Conservation (phyloP, 2,329 filamentous ascomycete genomes). For the Cercospora beticola region DNA sequence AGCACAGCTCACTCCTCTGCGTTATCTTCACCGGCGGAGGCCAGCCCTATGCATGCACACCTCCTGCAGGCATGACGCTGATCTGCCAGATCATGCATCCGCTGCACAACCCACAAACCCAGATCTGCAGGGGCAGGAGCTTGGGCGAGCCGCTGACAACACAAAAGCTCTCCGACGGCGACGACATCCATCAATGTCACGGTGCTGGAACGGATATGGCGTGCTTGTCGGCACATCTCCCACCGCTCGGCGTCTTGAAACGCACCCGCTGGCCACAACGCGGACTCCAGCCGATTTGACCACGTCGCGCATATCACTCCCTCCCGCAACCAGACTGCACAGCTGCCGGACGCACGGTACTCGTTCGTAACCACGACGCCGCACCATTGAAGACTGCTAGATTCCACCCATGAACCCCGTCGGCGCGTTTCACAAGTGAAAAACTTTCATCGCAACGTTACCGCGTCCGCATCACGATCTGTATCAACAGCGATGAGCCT, state of each 20-base stretch:
- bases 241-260: background rate
- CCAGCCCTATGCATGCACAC: slow-evolving; percentile 4
- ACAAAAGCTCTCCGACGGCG: background rate
- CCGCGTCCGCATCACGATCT: background rate
- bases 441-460: background rate
- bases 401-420: background rate
- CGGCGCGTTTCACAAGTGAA: background rate
- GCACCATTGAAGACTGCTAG: background rate
- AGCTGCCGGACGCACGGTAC: background rate
- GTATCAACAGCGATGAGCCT: background rate
- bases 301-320: background rate
- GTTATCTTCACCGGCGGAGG: background rate
- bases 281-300: background rate
- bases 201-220: background rate
- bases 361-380: background rate
- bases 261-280: background rate
- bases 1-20: background rate
- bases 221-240: background rate
- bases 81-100: slow-evolving; percentile 3
- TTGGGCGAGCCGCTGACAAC: background rate
- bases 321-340: background rate
- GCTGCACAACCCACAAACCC: background rate
- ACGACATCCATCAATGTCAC: background rate
- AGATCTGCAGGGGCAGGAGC: background rate
- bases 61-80: slow-evolving; percentile 1